Evolutionary conservation across 805 yeast genomes (phyloP).

Genomic region (Lipomyces chichibuensis): DNA sequence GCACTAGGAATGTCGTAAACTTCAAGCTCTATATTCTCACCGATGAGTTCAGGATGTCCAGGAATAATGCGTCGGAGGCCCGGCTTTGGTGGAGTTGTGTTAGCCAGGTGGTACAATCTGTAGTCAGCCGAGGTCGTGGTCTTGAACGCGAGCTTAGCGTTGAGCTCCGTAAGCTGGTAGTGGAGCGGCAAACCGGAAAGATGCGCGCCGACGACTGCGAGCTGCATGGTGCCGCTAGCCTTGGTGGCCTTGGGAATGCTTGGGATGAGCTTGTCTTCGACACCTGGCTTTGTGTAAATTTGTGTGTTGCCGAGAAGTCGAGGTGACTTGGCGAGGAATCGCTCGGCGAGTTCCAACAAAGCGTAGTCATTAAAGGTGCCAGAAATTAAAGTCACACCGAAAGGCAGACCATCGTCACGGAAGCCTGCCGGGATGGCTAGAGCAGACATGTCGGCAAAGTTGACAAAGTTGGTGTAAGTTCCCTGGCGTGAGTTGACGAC

Average conservation of each 20-base stretch:
- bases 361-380: conserved; percentile 87
- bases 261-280: conserved; percentile 49
- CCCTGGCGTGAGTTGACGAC: conserved; percentile 88
- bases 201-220: conserved; percentile 98
- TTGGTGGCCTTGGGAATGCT: conserved; percentile 56
- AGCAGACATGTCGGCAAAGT: conserved; percentile 90
- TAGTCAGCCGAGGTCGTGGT: conserved; percentile 75
- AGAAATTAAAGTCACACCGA: conserved; percentile 85
- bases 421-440: conserved; percentile 90
- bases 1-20: conserved; percentile 80
- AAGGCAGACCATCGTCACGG: conserved; percentile 83
- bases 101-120: conserved; percentile 79
- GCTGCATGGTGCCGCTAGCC: conserved; percentile 53
- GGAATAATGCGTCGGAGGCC: conserved; percentile 66
- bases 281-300: conserved; percentile 47
- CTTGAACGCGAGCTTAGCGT: conserved; percentile 67
- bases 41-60: conserved; percentile 24
- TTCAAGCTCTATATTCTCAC: conserved; percentile 67
- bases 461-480: conserved; percentile 97
- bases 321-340: conserved; percentile 56
- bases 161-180: conserved; percentile 88
- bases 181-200: conserved; percentile 83
- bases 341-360: conserved; percentile 75
- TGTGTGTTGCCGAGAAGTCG: conserved; percentile 64
- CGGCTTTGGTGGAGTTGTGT: conserved; percentile 81